These are phyloP conservation scores for Lachancea sp. DNA, from an alignment of 805 yeast genomes.

Conservation along the genomic window DNA sequence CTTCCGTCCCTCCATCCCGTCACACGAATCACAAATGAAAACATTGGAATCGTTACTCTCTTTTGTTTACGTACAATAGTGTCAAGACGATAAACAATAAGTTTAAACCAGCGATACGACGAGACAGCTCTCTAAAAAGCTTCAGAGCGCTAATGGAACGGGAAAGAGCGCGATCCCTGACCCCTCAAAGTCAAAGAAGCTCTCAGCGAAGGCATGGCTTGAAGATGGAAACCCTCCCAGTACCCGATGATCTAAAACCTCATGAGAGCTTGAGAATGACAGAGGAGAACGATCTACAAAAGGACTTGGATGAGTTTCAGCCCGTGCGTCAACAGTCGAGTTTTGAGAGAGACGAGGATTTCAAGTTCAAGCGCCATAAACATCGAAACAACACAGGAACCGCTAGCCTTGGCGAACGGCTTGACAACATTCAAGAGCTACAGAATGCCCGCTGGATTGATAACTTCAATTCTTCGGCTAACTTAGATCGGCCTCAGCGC, in stretches of 20 bases:
- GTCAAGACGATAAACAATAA: not conserved
- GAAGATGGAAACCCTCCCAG: constrained; percentile 15
- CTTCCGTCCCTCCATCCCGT: not conserved
- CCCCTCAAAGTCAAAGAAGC: constrained; percentile 8
- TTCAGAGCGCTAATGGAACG: constrained; percentile 6
- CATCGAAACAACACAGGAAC: constrained; percentile 20
- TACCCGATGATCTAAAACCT: constrained; percentile 6
- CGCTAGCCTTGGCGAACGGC: constrained; percentile 28
- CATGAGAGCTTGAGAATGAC: constrained; percentile 1
- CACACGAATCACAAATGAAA: not conserved
- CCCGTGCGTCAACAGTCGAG: constrained; percentile 9
- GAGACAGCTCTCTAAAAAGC: not conserved
- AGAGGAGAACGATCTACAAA: not conserved
- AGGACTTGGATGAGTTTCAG: constrained; percentile 2
- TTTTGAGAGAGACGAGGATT: constrained; percentile 29
- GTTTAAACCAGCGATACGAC: not conserved
- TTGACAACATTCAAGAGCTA: constrained; percentile 26
- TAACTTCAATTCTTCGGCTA: constrained; percentile 29
- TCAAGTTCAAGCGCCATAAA: constrained; percentile 30
- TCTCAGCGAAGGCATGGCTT: constrained; percentile 11
- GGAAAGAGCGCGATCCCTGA: constrained; percentile 9
- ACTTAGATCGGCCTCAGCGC: constrained; percentile 4
- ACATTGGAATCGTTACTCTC: not conserved
- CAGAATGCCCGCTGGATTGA: constrained; percentile 28
- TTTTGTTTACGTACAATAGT: constrained; percentile 5